These are phyloP conservation scores for Botrytis medusae DNA, from an alignment of 2,329 filamentous ascomycete species.

Conservation along the genomic window DNA sequence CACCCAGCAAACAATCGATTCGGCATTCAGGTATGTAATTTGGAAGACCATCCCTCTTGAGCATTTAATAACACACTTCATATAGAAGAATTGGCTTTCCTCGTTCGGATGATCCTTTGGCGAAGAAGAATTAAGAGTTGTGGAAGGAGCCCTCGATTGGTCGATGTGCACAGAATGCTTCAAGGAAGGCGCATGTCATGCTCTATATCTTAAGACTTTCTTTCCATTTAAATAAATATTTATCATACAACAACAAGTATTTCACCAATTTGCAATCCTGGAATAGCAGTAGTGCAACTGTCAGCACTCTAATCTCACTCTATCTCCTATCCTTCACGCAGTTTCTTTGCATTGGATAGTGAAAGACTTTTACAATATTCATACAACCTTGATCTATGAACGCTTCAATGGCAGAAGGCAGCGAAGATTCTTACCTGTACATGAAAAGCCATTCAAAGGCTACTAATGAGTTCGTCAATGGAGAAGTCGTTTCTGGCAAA, in stretches of 20 bases:
- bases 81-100: slow-evolving; percentile 27
- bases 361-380: slow-evolving; percentile 7
- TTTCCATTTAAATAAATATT: not conserved
- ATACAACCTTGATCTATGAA: slow-evolving; percentile 2
- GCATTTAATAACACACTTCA: not conserved
- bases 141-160: slow-evolving; percentile 11
- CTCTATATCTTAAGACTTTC: not conserved
- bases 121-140: slow-evolving; percentile 17
- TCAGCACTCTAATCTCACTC: slow-evolving; percentile 18
- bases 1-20: slow-evolving; percentile 37
- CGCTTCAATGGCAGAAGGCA: slow-evolving; percentile 17
- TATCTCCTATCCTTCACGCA: slow-evolving; percentile 11
- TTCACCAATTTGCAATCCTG: slow-evolving; percentile 10
- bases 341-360: slow-evolving; percentile 15
- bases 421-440: slow-evolving; percentile 20
- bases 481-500: not conserved
- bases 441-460: slow-evolving; percentile 10
- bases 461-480: not conserved
- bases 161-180: not conserved
- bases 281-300: slow-evolving; percentile 11
- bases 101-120: slow-evolving; percentile 18
- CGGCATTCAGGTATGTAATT: slow-evolving; percentile 36
- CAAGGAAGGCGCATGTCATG: slow-evolving; percentile 16
- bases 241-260: slow-evolving; percentile 11
- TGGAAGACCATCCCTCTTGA: not conserved